Evolutionary conservation across 345 rosid species (phyloP).

Genomic region (Brassica cretica): DNA sequence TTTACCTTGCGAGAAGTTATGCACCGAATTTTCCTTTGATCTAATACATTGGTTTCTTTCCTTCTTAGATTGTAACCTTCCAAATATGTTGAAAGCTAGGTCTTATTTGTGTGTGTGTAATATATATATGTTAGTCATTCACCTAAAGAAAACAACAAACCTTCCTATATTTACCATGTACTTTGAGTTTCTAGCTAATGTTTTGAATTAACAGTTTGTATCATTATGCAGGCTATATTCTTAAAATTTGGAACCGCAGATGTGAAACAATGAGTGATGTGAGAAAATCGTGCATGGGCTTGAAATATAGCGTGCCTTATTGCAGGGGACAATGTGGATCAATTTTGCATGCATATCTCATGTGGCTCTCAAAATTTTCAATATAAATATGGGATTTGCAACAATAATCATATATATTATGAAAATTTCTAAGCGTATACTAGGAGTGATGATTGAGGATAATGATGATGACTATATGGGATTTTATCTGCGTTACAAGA

Average conservation of each 20-base stretch:
- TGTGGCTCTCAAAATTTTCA: not conserved
- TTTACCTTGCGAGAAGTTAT: not conserved
- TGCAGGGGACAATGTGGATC: constrained; percentile 35
- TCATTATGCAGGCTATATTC: constrained; percentile 11
- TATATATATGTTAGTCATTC: not conserved
- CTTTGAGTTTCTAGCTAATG: not conserved
- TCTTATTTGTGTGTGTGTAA: not conserved
- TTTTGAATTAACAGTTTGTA: not conserved
- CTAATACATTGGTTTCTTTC: not conserved
- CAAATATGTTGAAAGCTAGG: constrained; percentile 5
- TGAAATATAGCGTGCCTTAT: constrained; percentile 24
- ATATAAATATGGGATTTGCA: constrained; percentile 18
- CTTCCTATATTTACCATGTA: not conserved
- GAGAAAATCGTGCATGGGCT: constrained; percentile 33
- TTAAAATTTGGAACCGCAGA: constrained; percentile 6
- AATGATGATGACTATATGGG: constrained; percentile 42
- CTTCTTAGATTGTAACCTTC: not conserved
- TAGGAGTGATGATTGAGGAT: constrained; percentile 31
- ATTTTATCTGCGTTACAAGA: constrained; percentile 43
- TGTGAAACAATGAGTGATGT: constrained; percentile 27
- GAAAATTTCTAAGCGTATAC: constrained; percentile 18
- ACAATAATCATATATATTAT: constrained; percentile 34
- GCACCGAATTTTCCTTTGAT: not conserved
- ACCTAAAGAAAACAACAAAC: not conserved
- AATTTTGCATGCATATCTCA: constrained; percentile 38